Base-by-base conservation (phyloP, 2,329 filamentous ascomycete genomes). In the Verruconis gallopava region DNA sequence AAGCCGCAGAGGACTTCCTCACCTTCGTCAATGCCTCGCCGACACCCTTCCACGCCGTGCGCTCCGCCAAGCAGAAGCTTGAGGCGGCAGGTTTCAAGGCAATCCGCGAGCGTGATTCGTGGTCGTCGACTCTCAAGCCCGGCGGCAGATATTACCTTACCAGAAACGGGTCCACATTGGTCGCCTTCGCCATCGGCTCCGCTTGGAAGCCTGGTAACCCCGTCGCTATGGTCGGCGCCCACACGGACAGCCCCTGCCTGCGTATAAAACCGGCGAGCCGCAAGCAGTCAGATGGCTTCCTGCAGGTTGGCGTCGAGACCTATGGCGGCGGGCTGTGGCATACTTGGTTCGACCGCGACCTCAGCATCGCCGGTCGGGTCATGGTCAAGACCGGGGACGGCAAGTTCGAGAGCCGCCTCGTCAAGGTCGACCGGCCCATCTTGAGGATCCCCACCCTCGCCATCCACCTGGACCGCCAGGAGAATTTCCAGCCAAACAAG, bases 291-390 rank as follows among this genome's bases (percentile, higher is more conserved):
- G 81, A 83, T 49, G 89, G 89, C 11, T 98, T 91, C 61, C 65
- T 95, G 48, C 91, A 98, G 64, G 79, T 98, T 44, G 91, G 88
- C 41, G 89, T 95, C 40, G 91, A 98, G 69, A 89, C 85, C 2
- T 98, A 98, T 56, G 91, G 91, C 41, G 91, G 91, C 47, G 91
- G 91, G 43, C 79, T 96, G 55, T 96, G 89, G 89, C 88, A 95
- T 63, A 93, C 85, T 37, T 98, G 77, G 91, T 98, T 98, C 57
- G 91, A 98, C 61, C 79, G 91, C 39, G 91, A 98, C 59, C 68
- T 98, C 47, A 82, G 84, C 52, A 77, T 96, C 42, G 91, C 91
- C 21, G 91, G 91, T 5, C 75, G 91, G 46, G 84, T 84, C 12
- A 79, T 96, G 68, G 83, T 91, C 43, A 77, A 74, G 52, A 78